Percentiles rank a stretch among this genome's conserved stretches.
phyloP scores from a whole-genome alignment of 768 basidiomycete genomes.

The Myochromella boudieri region DNA sequence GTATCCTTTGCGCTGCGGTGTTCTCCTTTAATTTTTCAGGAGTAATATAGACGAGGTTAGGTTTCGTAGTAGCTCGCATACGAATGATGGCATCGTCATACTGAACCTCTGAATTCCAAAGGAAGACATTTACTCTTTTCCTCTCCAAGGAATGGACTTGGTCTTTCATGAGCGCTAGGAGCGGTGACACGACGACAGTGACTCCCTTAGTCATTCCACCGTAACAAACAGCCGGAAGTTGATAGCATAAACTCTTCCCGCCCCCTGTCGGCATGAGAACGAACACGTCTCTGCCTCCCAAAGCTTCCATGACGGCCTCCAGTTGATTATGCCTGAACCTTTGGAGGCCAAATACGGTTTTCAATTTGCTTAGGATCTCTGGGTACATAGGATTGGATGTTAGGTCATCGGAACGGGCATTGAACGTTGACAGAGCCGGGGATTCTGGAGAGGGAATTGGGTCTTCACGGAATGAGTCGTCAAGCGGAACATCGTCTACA shows the following conservation, averaged over 20 bases:
- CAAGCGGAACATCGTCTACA: slow-evolving; percentile 39
- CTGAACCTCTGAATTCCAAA: slow-evolving; percentile 59
- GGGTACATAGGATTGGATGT: slow-evolving; percentile 30
- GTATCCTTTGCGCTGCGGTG: slow-evolving; percentile 47
- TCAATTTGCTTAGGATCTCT: slow-evolving; percentile 58
- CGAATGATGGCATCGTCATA: slow-evolving; percentile 41
- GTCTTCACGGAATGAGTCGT: slow-evolving; percentile 22
- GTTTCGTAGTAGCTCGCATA: slow-evolving; percentile 46
- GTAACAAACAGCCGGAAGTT: slow-evolving; percentile 85
- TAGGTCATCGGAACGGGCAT: slow-evolving; percentile 15
- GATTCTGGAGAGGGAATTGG: slow-evolving; percentile 15
- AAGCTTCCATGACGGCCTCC: slow-evolving; percentile 77
- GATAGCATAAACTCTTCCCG: slow-evolving; percentile 85
- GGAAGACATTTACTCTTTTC: slow-evolving; percentile 68
- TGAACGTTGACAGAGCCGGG: slow-evolving; percentile 9
- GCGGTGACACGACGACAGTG: slow-evolving; percentile 87
- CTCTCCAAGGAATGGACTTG: slow-evolving; percentile 70
- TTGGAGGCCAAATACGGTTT: slow-evolving; percentile 58
- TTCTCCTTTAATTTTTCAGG: slow-evolving; percentile 85
- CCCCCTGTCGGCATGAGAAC: slow-evolving; percentile 97
- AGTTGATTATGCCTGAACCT: slow-evolving; percentile 83
- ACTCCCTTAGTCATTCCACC: slow-evolving; percentile 74
- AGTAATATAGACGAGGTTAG: slow-evolving; percentile 82
- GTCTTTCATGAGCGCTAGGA: slow-evolving; percentile 86
- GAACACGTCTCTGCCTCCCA: slow-evolving; percentile 85